Percentiles rank a stretch among this genome's conserved stretches.
Evolutionary conservation across 306 rosid genomes (phyloP).

Genomic region (Trifolium pratense): DNA sequence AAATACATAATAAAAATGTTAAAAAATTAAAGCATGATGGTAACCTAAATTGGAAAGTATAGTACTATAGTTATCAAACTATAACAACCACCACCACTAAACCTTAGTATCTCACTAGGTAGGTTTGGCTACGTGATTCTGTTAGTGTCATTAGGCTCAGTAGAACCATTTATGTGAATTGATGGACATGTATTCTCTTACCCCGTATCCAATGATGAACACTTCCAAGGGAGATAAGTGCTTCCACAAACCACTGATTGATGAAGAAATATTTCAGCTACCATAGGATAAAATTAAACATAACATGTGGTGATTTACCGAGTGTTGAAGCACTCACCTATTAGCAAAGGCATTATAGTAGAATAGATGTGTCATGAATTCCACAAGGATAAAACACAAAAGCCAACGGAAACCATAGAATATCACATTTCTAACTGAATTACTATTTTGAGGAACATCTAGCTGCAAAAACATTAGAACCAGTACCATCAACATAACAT

Average conservation of each 20-base stretch:
- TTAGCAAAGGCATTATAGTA: slow-evolving; percentile 88
- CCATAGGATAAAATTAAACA: slow-evolving; percentile 35
- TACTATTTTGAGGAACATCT: slow-evolving; percentile 68
- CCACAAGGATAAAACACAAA: slow-evolving; percentile 75
- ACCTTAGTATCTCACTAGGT: slow-evolving; percentile 23
- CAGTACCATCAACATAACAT: slow-evolving; percentile 27
- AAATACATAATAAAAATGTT: slow-evolving; percentile 32
- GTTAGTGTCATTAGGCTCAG: slow-evolving; percentile 7
- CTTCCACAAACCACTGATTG: slow-evolving; percentile 75
- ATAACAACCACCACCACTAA: slow-evolving; percentile 8
- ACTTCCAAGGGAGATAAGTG: slow-evolving; percentile 77
- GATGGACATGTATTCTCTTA: slow-evolving; percentile 53
- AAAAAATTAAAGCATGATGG: neutral
- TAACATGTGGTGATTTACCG: slow-evolving; percentile 7
- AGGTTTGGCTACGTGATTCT: slow-evolving; percentile 15
- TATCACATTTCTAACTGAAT: slow-evolving; percentile 54
- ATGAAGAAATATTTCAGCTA: slow-evolving; percentile 44
- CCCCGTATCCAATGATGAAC: slow-evolving; percentile 95
- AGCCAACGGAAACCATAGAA: slow-evolving; percentile 79
- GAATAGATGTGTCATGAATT: slow-evolving; percentile 79
- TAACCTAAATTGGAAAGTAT: slow-evolving; percentile 30
- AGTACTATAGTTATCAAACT: slow-evolving; percentile 20
- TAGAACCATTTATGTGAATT: slow-evolving; percentile 26
- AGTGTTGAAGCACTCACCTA: slow-evolving; percentile 61
- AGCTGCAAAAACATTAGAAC: slow-evolving; percentile 61